Percentiles rank a stretch among this genome's conserved stretches.
Evolutionary conservation across 106 monocot species (phyloP).

Genomic region (Hemerocallis citrina): DNA sequence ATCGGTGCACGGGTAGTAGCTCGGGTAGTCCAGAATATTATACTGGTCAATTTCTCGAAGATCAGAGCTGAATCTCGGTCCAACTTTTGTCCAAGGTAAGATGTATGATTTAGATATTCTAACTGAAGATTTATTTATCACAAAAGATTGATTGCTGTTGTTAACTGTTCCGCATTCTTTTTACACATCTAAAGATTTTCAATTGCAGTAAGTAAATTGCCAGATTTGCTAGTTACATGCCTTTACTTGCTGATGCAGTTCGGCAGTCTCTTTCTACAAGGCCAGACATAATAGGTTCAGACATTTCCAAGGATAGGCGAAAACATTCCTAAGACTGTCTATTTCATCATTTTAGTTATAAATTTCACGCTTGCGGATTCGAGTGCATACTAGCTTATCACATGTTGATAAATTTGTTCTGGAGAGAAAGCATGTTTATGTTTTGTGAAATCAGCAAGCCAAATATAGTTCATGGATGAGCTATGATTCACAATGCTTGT

Average conservation of each 20-base stretch:
- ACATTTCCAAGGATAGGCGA: conserved; percentile 58
- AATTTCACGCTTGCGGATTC: not conserved
- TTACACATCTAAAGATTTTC: conserved; percentile 2
- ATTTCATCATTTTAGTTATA: not conserved
- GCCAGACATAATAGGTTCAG: conserved; percentile 90
- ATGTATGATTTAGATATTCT: not conserved
- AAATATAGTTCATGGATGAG: too few species aligned
- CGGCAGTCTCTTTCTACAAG: conserved; percentile 94
- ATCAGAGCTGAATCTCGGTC: conserved; percentile 73
- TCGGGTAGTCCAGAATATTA: conserved; percentile 30
- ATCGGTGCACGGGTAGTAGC: conserved; percentile 3
- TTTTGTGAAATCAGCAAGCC: too few species aligned
- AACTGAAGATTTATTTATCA: not conserved
- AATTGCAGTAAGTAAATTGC: conserved; percentile 4
- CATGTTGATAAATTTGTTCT: not conserved
- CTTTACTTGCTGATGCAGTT: conserved; percentile 49
- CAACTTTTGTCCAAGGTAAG: conserved; percentile 90
- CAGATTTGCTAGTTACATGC: conserved; percentile 10
- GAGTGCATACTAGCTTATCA: not conserved
- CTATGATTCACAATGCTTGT: too few species aligned
- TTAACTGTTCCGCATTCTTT: not conserved
- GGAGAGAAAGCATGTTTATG: not conserved
- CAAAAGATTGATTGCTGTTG: not conserved
- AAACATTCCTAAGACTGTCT: conserved; percentile 1
- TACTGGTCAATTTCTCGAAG: conserved; percentile 67